Evolutionary conservation across 2,329 filamentous ascomycete genomes (phyloP), one percentile per base, ranked within the genome.

Genomic region (Camillea tinctor): DNA sequence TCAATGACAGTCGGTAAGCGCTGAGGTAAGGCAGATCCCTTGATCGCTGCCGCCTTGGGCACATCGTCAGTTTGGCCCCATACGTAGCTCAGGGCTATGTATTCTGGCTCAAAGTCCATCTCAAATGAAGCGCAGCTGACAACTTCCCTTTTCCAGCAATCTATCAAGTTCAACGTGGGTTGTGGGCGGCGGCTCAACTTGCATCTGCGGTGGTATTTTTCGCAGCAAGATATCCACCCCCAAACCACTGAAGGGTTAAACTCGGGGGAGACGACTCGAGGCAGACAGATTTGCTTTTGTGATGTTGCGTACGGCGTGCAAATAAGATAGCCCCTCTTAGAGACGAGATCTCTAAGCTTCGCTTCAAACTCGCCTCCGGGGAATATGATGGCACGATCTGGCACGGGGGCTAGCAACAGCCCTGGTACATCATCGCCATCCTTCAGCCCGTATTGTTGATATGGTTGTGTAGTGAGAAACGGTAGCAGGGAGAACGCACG

Each of bases 1-100:
- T 54, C 26, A 13, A 66, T 49, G 8, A 62, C 56, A 15, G 20
- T 15, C 1, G 59, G 55, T 4, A 59, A 20, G 1, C 9, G 8
- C 8, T 13, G 1, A 7, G 59, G 61, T 17, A 63, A 20, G 1
- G 20, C 19, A 11, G 13, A 6, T 13, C 52, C 44, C n/a, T 50
- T 13, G n/a, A n/a, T n/a, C 22, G n/a, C n/a, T 4, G 19, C 44
- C 24, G 20, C 48, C 20, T 56, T 53, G 1, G 22, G 30, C n/a
- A 30, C 20, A 50, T 50, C 51, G 40, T n/a, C 23, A 21, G 40
- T 50, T 11, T 49, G 6, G 17, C 51, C 56, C 56, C 56, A 58
- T 15, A 58, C 56, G 22, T 58, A 58, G 23, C 51, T 54, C 19
- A 58, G 22, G 36, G 56, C 52, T 11, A 58, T 52, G 24, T 58